Evolutionary conservation across 148 eudicot species (phyloP).

Genomic region (Amaranthus cruentus): DNA sequence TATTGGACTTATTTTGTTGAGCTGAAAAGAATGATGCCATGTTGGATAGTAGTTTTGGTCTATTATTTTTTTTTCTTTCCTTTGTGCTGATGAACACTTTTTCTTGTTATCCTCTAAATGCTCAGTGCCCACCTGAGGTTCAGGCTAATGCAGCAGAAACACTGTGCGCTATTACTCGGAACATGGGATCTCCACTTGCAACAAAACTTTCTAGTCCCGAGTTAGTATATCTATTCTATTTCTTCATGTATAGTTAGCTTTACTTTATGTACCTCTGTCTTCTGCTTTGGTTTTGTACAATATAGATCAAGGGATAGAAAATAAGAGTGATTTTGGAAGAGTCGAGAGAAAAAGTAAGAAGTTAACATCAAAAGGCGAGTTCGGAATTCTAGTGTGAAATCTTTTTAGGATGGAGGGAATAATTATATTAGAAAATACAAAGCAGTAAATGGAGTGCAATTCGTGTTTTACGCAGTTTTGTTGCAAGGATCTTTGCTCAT

Average conservation of each 20-base stretch:
- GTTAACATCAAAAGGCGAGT: neutral
- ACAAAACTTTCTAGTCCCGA: constrained; percentile 84
- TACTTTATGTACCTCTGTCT: neutral
- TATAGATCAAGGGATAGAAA: neutral
- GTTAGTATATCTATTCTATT: constrained; percentile 25
- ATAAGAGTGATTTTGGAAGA: neutral
- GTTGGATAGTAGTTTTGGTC: neutral
- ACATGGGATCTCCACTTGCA: constrained; percentile 79
- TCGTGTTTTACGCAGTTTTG: constrained; percentile 57
- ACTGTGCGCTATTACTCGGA: constrained; percentile 79
- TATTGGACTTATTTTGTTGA: no score
- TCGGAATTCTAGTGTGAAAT: neutral
- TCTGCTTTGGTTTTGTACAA: neutral
- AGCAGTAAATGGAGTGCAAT: neutral
- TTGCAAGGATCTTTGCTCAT: constrained; percentile 77
- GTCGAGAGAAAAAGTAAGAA: neutral
- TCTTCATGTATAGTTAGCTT: neutral
- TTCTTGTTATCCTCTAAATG: constrained; percentile 17
- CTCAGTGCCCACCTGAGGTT: constrained; percentile 86
- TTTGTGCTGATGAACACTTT: neutral
- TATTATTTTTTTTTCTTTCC: neutral
- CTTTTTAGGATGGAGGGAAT: neutral
- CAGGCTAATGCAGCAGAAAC: constrained; percentile 97
- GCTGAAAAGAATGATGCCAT: neutral
- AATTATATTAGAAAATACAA: constrained; percentile 1